phyloP scores from a whole-genome alignment of 2,329 filamentous ascomycete species.

The Hypoxylon sp. region DNA sequence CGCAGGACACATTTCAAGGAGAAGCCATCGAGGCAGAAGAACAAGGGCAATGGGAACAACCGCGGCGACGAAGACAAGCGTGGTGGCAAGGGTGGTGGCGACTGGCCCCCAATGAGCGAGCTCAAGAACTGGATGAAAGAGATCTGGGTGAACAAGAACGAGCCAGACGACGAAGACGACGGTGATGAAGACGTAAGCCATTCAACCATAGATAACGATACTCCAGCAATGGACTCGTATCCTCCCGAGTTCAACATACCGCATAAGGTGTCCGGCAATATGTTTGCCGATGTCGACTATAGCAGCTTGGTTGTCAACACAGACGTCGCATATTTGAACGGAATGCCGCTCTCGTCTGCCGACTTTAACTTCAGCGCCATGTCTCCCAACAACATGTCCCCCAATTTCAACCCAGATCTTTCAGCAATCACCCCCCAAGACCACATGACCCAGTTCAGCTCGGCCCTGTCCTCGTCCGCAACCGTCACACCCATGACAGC shows the following conservation, averaged over 20 bases:
- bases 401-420: slow-evolving; percentile 44
- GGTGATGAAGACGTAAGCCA: slow-evolving; percentile 59
- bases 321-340: slow-evolving; percentile 41
- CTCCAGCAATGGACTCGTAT: slow-evolving; percentile 49
- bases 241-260: slow-evolving; percentile 41
- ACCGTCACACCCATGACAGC: slow-evolving; percentile 50
- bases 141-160: slow-evolving; percentile 60
- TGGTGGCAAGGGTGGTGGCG: slow-evolving; percentile 68
- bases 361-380: slow-evolving; percentile 51
- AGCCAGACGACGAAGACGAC: slow-evolving; percentile 56
- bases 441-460: slow-evolving; percentile 49
- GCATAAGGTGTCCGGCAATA: slow-evolving; percentile 31
- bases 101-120: slow-evolving; percentile 70
- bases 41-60: slow-evolving; percentile 55
- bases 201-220: slow-evolving; percentile 47
- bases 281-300: slow-evolving; percentile 47
- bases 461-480: slow-evolving; percentile 51
- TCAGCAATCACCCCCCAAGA: slow-evolving; percentile 43
- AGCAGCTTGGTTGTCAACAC: slow-evolving; percentile 44
- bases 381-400: slow-evolving; percentile 43
- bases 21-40: slow-evolving; percentile 65
- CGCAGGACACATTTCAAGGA: slow-evolving; percentile 89
- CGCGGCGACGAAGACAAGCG: slow-evolving; percentile 63
- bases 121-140: slow-evolving; percentile 74
- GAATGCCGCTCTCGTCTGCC: slow-evolving; percentile 53